Base-by-base conservation (phyloP, 2,329 filamentous ascomycete species). In the Tolypocladium pustulatum region DNA sequence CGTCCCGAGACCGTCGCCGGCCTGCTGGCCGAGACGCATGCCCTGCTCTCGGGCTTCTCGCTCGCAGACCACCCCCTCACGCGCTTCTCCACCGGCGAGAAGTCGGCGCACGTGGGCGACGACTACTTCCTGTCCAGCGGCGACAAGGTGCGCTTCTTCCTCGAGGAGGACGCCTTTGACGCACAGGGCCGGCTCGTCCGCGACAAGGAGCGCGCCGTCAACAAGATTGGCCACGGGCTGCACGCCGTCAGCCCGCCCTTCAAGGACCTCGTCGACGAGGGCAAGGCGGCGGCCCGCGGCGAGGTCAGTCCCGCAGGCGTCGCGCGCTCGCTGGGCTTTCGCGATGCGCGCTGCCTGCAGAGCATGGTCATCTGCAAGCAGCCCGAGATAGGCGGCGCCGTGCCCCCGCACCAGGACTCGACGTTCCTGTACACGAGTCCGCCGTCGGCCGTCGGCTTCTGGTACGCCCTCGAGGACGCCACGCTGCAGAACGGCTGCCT, bases 281-380 rank as follows among this genome's bases (percentile, higher is more conserved):
- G 79, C 72, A 63, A 61, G 9, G 65, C 64, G 8, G 62, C 66
- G 4, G 66, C 65, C 3, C 61, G 63, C 13, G 71, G 68, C 1
- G 68, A 67, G 30, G 69, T 72, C 41, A 73, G 71, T n/a, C 81
- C 81, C 0, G 78, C 77, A 0, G 83, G 79, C 6, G 85, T 96
- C 17, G 91, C 91, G 1, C 76, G 77, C 52, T 81, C 81, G 10
- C 78, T 96, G 13, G 88, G 88, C 2, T 96, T 91, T 76, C 67
- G 65, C 5, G 90, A 96, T 71, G 90, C 92, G 2, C 79, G 88
- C 25, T 83, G 81, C 60, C 78, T 99, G 57, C 94, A 99, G 78
- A 94, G 89, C 71, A 99, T 99, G 94, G 81, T 97, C 34, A 97
- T 99, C 66, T 97, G 91, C 83, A 99, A 99, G 74, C 93, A 97